Evolutionary conservation across 768 basidiomycete species (phyloP), one percentile per base, ranked within the genome.

Genomic region (Infundibulicybe gibba): DNA sequence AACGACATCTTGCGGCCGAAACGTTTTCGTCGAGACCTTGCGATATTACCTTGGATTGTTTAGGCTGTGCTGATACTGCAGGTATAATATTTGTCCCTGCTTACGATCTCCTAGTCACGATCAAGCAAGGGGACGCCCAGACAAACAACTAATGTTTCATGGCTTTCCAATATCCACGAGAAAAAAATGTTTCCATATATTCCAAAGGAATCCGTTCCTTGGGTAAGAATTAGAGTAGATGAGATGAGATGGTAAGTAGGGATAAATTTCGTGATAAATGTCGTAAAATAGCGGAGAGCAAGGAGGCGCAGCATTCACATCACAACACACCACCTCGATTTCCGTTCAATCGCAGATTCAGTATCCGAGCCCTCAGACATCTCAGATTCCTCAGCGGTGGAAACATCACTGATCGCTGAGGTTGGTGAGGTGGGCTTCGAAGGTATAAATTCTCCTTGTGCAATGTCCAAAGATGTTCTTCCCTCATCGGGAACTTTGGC

Each of bases 1-100:
- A 86, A 65, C 45, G 89, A 86, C 92, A 97, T 94, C 8, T 25
- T 8, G 25, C 25, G 8, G 8, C 8, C 8, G 25, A 25, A 25
- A 3, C 25, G 25, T 47, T 51, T 67, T n/a, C 17, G 39, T 4
- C 17, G 17, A 11, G 39, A 17, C 17, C 17, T n/a, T 11, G 14
- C 39, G 16, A 20, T 16, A 15, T 15, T 16, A 15, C 20, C 5
- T 17, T 15, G 25, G 8, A 25, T 3, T 25, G 25, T 3, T 3
- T 25, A n/a, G 25, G 25, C 25, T 25, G 25, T 8, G 25, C 25
- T 25, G 8, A 25, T 25, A 25, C 8, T 25, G 25, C 8, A 8
- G 25, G 25, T 3, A 8, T 8, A 25, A 4, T 25, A 25, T 25
- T 25, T 25, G 25, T 25, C 25, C 25, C 8, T 25, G 8, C 25